Conservation (phyloP, 148 eudicot genomes). For the Oxyria digyna region DNA sequence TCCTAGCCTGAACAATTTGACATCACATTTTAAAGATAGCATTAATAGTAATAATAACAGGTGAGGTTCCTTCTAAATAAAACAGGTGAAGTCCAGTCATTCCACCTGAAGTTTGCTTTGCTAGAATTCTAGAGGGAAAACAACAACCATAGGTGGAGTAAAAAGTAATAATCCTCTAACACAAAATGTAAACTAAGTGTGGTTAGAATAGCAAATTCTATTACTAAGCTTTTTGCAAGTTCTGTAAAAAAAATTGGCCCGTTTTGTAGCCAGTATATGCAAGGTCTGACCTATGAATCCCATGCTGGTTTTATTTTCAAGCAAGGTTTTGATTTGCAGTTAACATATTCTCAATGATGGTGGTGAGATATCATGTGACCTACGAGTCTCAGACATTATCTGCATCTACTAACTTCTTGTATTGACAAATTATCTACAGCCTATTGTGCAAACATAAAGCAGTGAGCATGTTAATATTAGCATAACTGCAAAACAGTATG, state of each 20-base stretch:
- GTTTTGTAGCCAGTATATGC: neutral
- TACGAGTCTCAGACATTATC: neutral
- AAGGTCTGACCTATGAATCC: neutral
- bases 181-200: too few species aligned
- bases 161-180: too few species aligned
- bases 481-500: neutral
- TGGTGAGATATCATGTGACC: neutral
- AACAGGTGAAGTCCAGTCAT: too few species aligned
- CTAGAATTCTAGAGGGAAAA: too few species aligned
- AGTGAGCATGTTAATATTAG: neutral
- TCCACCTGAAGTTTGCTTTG: too few species aligned
- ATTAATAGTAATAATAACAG: too few species aligned
- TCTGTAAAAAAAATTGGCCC: too few species aligned
- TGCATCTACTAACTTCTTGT: neutral
- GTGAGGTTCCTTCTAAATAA: too few species aligned
- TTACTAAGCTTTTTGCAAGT: too few species aligned
- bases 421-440: neutral
- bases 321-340: neutral
- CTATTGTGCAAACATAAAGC: neutral
- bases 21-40: too few species aligned
- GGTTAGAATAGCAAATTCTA: too few species aligned
- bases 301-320: neutral
- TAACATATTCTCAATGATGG: neutral
- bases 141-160: too few species aligned
- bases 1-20: conserved; percentile 53